A percentile compares a stretch with the other conserved stretches of the same genome.
Conservation (phyloP, 1,284 basidiomycete species). For the Inonotus hispidus region DNA sequence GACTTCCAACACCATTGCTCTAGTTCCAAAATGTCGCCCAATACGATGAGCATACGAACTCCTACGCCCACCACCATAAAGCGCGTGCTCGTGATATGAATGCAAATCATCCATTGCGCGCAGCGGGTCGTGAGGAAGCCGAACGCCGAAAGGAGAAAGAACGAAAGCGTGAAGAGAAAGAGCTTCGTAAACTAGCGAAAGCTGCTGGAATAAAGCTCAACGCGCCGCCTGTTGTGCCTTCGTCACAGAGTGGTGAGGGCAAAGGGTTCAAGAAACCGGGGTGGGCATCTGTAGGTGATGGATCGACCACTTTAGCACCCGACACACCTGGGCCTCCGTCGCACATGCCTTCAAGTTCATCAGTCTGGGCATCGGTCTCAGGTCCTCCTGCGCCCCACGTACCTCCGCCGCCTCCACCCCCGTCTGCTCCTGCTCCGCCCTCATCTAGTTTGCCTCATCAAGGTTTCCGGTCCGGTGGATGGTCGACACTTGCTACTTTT, state of each 20-base stretch:
- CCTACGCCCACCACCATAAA: slow-evolving; percentile 79
- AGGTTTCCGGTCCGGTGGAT: slow-evolving; percentile 51
- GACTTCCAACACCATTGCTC: not conserved
- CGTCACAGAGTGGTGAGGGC: slow-evolving; percentile 23
- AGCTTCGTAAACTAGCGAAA: slow-evolving; percentile 71
- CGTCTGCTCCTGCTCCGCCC: slow-evolving; percentile 6
- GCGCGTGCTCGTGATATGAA: slow-evolving; percentile 75
- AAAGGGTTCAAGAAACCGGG: slow-evolving; percentile 49
- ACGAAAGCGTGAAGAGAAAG: slow-evolving; percentile 73
- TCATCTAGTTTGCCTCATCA: slow-evolving; percentile 23
- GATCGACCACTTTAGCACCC: slow-evolving; percentile 18
- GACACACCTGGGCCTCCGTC: slow-evolving; percentile 14
- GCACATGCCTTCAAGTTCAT: not conserved
- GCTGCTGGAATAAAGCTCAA: slow-evolving; percentile 70
- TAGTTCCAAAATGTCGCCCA: slow-evolving; percentile 59
- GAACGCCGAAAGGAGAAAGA: slow-evolving; percentile 78
- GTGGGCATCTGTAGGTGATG: slow-evolving; percentile 41
- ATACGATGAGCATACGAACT: slow-evolving; percentile 51
- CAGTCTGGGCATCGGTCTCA: slow-evolving; percentile 10
- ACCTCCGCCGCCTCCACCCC: not conserved
- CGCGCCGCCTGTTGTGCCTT: slow-evolving; percentile 36
- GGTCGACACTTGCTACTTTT: slow-evolving; percentile 51
- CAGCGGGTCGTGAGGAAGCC: slow-evolving; percentile 48
- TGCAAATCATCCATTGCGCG: slow-evolving; percentile 48
- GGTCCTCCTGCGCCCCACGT: slow-evolving; percentile 13